Evolutionary conservation across 148 eudicot genomes (phyloP), one percentile per base, ranked within the genome.

Genomic region (Vaccinium vitisidaea): DNA sequence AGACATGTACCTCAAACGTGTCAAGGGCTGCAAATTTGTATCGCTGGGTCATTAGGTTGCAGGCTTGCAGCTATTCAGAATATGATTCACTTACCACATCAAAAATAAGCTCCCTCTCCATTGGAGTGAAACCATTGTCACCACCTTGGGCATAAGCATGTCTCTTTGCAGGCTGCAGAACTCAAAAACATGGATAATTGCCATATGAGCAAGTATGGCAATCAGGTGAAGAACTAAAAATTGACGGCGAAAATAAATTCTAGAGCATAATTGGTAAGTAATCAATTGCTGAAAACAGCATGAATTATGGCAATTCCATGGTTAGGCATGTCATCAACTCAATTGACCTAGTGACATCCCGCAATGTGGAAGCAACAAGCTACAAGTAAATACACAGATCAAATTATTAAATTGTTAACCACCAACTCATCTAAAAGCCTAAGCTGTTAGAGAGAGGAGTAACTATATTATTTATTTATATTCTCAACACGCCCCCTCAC

Each of bases 71-170:
- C 21, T 73, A 14, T 80, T 77, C 11, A 83, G 70, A 70, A 58
- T 49, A 14, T 48, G 32, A 81, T n/a, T 50, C 50, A 84, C 98
- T 90, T 91, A 97, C 99, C 75, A 95, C 92, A 89, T 97, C 98
- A 93, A 97, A 97, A 87, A 97, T 58, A 75, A 95, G 92, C 89
- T 97, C 99, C 87, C 98, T 94, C 88, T 95, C 98, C 78, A 93
- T 95, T 21, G 99, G 96, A 74, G 92, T 88, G 89, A 94, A 94
- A 56, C 90, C 89, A 89, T 91, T 92, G 77, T 92, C 92, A 79
- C 97, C 97, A 83, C 87, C 86, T 90, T 94, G 95, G 71, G 87
- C 93, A 91, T 94, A 97, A 46, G 98, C 95, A 86, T 89, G 98
- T 86, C 95, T 92, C 90, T 93, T 97, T 70, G 96, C 83, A 82